Base-by-base conservation (phyloP, 306 rosid species). In the Lathyrus tuberosus region DNA sequence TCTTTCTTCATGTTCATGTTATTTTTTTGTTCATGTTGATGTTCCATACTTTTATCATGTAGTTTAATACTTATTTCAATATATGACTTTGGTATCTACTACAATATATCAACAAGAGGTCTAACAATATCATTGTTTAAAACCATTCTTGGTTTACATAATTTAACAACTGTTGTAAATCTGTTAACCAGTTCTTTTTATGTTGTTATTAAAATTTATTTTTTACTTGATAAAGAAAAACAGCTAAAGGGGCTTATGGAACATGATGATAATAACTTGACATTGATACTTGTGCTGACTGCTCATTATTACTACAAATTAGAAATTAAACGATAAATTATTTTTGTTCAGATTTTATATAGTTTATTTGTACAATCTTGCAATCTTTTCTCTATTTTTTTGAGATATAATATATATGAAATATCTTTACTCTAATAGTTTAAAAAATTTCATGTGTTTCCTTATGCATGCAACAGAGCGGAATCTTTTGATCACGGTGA, bases 401-500 rank as follows among this genome's bases (percentile, higher is more conserved):
- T 51, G 69, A 35, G 26, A 20, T 26, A 12, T n/a, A n/a, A n/a
- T n/a, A n/a, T n/a, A n/a, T n/a, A n/a, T n/a, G n/a, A n/a, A n/a
- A n/a, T n/a, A n/a, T n/a, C 20, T 24, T n/a, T 24, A 24, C 51
- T 47, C 18, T 60, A 33, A 43, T n/a, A 10, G 70, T 11, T 71
- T 11, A 30, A 18, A 43, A n/a, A 8, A 20, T 15, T 3, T 68
- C 57, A 72, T 33, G 28, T 2, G 46, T 20, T 62, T 68, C 42
- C 49, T 65, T 73, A 62, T 62, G 66, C 67, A 38, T 74, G 58
- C 28, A 59, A 18, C 84, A 90, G 95, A 68, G 84, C 81, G 10
- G 89, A 79, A 51, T 82, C 90, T 46, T 66, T 84, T 2, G 95
- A 84, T 81, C 91, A 65, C 10, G 83, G 73, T 70, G 75, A 72